Evolutionary conservation across 257 asterid species (phyloP).

Genomic region (Oldenlandia corymbosa): DNA sequence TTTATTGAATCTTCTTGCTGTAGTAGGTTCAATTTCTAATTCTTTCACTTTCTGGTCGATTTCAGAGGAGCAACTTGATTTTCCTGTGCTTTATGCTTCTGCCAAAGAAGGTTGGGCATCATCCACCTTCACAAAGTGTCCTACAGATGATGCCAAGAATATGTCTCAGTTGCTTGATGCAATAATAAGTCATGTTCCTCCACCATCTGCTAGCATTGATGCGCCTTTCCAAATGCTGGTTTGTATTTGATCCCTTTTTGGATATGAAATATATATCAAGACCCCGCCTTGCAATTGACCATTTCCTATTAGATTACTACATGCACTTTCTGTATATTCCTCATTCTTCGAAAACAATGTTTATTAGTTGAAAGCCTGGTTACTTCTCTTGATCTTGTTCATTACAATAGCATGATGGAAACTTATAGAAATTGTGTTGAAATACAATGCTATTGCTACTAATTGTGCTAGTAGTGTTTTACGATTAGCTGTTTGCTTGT

Average conservation of each 20-base stretch:
- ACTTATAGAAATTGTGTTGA: background rate
- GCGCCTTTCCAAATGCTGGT: conserved; percentile 98
- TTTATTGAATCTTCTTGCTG: conserved; percentile 3
- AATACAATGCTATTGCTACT: background rate
- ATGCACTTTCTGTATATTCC: background rate
- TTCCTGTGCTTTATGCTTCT: conserved; percentile 97
- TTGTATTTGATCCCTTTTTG: conserved; percentile 28
- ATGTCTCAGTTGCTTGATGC: conserved; percentile 95
- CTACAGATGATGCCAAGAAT: conserved; percentile 62
- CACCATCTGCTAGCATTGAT: conserved; percentile 70
- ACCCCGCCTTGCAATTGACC: background rate
- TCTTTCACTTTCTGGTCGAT: conserved; percentile 6
- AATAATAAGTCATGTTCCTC: conserved; percentile 67
- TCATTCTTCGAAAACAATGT: background rate
- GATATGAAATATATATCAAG: background rate
- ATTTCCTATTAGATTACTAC: background rate
- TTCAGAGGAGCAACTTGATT: conserved; percentile 91
- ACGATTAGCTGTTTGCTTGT: background rate
- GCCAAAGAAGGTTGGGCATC: conserved; percentile 99
- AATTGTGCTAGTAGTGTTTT: background rate
- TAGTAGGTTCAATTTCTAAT: background rate
- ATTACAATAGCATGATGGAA: background rate
- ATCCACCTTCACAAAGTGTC: conserved; percentile 70
- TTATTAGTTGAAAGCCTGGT: background rate
- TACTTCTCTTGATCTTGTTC: background rate